A percentile compares a stretch with the other conserved stretches of the same genome.
These are phyloP conservation scores for Pseudonectria foliicola DNA, from an alignment of 2,329 filamentous ascomycete species.

Conservation along the genomic window DNA sequence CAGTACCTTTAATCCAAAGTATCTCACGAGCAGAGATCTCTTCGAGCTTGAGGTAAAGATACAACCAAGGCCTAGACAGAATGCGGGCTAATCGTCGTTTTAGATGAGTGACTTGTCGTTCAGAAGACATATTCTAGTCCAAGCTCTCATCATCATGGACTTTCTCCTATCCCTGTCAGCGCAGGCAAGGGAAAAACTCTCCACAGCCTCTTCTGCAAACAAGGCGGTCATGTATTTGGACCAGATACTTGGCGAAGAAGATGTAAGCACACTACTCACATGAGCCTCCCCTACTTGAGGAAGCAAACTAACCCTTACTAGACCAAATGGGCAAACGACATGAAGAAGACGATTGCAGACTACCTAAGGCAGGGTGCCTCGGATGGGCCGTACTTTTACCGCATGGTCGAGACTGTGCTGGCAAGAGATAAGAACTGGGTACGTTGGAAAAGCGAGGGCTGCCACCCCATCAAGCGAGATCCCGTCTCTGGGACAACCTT, in stretches of 20 bases:
- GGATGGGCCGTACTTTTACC: slow-evolving; percentile 88
- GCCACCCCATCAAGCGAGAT: slow-evolving; percentile 74
- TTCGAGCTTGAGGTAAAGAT: slow-evolving; percentile 79
- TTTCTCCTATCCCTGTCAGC: slow-evolving; percentile 88
- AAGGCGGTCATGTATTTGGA: slow-evolving; percentile 79
- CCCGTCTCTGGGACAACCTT: slow-evolving; percentile 64
- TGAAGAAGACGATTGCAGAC: slow-evolving; percentile 69
- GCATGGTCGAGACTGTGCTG: slow-evolving; percentile 94
- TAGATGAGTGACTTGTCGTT: slow-evolving; percentile 88
- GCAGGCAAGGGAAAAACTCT: slow-evolving; percentile 71
- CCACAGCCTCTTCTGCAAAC: slow-evolving; percentile 60
- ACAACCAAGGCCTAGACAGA: neutral
- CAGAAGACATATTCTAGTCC: slow-evolving; percentile 86
- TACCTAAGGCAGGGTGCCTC: slow-evolving; percentile 68
- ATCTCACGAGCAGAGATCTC: slow-evolving; percentile 91
- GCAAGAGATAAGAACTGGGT: slow-evolving; percentile 98
- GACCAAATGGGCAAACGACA: slow-evolving; percentile 77
- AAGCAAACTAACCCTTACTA: slow-evolving; percentile 26
- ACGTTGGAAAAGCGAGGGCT: slow-evolving; percentile 94
- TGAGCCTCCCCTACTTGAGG: neutral
- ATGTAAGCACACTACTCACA: slow-evolving; percentile 48
- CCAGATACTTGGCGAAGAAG: slow-evolving; percentile 68
- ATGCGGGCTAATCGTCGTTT: slow-evolving; percentile 15
- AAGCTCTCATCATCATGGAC: slow-evolving; percentile 89
- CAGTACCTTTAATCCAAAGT: slow-evolving; percentile 81